Conservation (phyloP, 2,329 filamentous ascomycete genomes). For the Claviceps maximensis region DNA sequence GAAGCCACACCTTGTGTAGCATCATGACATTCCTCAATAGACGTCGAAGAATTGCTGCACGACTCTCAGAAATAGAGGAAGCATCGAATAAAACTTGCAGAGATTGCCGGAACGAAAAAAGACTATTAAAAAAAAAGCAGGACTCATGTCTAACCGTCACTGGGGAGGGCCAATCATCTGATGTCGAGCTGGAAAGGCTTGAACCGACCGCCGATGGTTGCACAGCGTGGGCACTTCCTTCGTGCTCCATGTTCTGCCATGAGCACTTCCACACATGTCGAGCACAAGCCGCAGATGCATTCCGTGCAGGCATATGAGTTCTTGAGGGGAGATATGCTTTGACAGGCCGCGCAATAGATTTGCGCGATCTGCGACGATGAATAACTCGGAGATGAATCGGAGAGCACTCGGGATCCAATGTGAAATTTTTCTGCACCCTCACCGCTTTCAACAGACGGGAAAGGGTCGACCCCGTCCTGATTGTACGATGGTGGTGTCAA, state of each 20-base stretch:
- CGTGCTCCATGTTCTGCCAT: conserved; percentile 63
- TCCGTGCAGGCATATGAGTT: conserved; percentile 91
- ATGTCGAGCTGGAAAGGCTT: conserved; percentile 80
- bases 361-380: conserved; percentile 63
- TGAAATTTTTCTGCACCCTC: conserved; percentile 60
- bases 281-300: conserved; percentile 87
- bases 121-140: background rate
- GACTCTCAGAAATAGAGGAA: background rate
- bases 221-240: conserved; percentile 67
- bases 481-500: conserved; percentile 70
- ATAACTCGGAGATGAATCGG: conserved; percentile 60
- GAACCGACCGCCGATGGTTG: conserved; percentile 65
- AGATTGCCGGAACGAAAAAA: background rate
- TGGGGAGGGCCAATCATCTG: conserved; percentile 5
- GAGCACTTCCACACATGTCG: conserved; percentile 71
- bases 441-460: conserved; percentile 77
- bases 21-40: background rate
- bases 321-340: conserved; percentile 60
- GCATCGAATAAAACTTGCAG: background rate
- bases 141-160: conserved; percentile 5
- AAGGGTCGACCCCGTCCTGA: conserved; percentile 59
- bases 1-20: background rate
- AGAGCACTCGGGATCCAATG: conserved; percentile 51
- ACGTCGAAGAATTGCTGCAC: background rate
- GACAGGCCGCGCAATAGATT: conserved; percentile 86